Evolutionary conservation across 306 rosid species (phyloP), one percentile per base, ranked within the genome.

Genomic region (Castanospermum australe): DNA sequence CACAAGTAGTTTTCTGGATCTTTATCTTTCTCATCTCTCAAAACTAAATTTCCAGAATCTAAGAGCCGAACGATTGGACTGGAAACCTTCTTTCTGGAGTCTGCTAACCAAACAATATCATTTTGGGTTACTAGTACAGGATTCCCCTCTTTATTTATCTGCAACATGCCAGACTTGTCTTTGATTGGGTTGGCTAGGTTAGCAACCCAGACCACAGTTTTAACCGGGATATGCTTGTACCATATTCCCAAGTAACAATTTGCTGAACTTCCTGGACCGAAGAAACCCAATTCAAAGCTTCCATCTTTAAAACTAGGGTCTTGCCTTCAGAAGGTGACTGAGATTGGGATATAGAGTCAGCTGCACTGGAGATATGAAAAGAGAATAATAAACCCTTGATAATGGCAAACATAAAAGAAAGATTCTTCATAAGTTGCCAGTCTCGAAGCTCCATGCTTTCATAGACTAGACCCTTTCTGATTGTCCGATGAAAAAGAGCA

Each of bases 121-220:
- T 73, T 81, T 2, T 39, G 14, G 63, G 33, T 51, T 25, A 70
- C 21, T 12, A 88, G 80, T 30, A 79, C 66, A 77, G 67, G 65
- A 25, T 44, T 48, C 28, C 83, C 72, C 0, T 71, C 38, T 18
- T 20, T 22, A 72, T 44, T 73, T 36, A 90, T 76, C 18, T 2
- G 66, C 39, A 86, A 51, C 60, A 13, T 28, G 15, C 92, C 77
- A 0, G 89, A 86, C 0, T 74, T 72, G n/a, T 79, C 76, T 0
- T 38, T 67, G 61, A 81, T 54, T 0, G 90, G 91, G 12, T 73
- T 88, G 4, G 67, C 77, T 1, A 84, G 28, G 21, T 87, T 89
- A 2, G 93, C 90, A 21, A 89, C 89, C 90, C 88, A 88, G 41
- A 86, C 89, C 24, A 81, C 65, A 3, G 83, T 79, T 52, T 1